Base-by-base conservation (phyloP, 495 filamentous ascomycete species). In the Penicillium chermesinum region DNA sequence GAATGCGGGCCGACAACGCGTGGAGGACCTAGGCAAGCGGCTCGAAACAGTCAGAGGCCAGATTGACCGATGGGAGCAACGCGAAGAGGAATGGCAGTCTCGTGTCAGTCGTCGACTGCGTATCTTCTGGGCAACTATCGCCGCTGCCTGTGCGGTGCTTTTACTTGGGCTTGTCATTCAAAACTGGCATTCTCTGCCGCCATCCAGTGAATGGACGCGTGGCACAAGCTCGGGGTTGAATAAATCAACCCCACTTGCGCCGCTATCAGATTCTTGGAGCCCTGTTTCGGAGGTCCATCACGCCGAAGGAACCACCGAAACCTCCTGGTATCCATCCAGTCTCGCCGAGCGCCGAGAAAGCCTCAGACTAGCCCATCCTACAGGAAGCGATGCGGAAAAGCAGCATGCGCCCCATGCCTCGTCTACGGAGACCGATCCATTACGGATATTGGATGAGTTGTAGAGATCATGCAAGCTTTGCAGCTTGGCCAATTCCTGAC, bases 81-180 rank as follows among this genome's bases (percentile, higher is more conserved):
- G 78, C 25, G 88, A 93, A 55, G 65, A 60, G 32, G 84, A 87
- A 57, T 89, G 82, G 83, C 82, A 88, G 69, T 81, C 81, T 48
- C 78, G 72, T 46, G 83, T 82, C 1, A 76, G 80, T 53, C 79
- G 72, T 56, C 68, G 83, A 12, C 66, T 87, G 19, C 81, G 76
- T 41, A 73, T 79, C 19, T 64, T 84, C 53, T 87, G 83, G 84
- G 69, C 74, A 7, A 57, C 80, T 33, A 74, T 78, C 8, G 49
- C 41, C 16, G 49, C 62, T 15, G 52, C 55, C 17, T 38, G 65
- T 57, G 58, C 71, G 14, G 64, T 70, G 18, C 41, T 77, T 35
- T 45, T 73, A 13, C 60, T 80, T 27, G 67, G 73, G 4, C 30
- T 82, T 14, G 52, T 79, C 7, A 46, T 73, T 27, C 65, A 59